Evolutionary conservation across 2,329 filamentous ascomycete species (phyloP).

Genomic region (Helotiales sp.): DNA sequence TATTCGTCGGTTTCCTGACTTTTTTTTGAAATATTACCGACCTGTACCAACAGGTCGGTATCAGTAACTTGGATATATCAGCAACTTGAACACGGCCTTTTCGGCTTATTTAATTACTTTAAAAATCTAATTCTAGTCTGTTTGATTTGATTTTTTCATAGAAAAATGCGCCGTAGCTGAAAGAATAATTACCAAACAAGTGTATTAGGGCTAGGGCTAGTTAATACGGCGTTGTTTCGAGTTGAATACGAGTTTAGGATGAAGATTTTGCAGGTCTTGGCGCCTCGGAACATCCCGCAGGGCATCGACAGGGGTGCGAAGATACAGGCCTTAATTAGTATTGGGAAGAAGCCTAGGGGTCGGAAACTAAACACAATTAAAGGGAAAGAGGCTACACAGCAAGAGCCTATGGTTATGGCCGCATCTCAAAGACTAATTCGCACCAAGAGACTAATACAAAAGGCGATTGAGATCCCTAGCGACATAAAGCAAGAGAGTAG

Average conservation of each 20-base stretch:
- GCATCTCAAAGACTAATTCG: background rate
- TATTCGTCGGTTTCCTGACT: conserved; percentile 1
- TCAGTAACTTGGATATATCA: background rate
- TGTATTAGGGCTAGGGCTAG: background rate
- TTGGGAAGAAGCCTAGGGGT: background rate
- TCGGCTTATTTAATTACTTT: background rate
- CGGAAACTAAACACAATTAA: background rate
- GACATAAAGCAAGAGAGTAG: background rate
- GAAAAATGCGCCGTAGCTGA: background rate
- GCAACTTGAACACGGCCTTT: background rate
- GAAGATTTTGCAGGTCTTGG: background rate
- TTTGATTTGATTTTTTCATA: background rate
- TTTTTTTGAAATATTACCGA: background rate
- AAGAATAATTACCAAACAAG: background rate
- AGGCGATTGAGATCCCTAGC: background rate
- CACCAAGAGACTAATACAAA: background rate
- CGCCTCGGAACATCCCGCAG: background rate
- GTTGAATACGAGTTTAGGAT: background rate
- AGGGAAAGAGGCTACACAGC: background rate
- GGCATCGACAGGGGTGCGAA: background rate
- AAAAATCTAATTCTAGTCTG: background rate
- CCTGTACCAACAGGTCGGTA: background rate
- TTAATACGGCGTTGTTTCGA: background rate
- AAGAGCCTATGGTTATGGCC: background rate
- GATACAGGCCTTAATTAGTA: background rate